A percentile compares a stretch with the other conserved stretches of the same genome.
These are phyloP conservation scores for Aspergillus brunneoviolaceus DNA, from an alignment of 2,329 filamentous ascomycete species.

Conservation along the genomic window DNA sequence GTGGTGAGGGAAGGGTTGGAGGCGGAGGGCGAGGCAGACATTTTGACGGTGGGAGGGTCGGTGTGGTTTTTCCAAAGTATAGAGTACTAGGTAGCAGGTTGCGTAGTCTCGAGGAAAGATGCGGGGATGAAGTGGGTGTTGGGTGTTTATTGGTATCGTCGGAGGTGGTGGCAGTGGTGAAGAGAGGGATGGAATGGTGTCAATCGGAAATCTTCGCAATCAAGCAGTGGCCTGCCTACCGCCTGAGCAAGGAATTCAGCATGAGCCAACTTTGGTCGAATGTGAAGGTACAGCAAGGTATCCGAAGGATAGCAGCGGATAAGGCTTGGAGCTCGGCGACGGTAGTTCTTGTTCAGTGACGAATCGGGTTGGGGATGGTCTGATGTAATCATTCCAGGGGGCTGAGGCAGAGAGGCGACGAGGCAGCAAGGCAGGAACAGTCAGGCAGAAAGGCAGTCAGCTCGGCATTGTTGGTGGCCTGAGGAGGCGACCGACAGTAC, in stretches of 20 bases:
- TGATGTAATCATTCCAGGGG: constrained; percentile 8
- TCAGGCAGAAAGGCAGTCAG: too few relatives aligned
- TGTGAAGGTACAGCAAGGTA: background rate
- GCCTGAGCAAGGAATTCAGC: constrained; percentile 23
- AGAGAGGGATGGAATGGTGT: constrained; percentile 12
- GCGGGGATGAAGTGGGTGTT: background rate
- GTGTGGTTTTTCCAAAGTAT: too few relatives aligned
- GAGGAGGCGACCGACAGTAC: background rate
- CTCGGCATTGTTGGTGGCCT: background rate
- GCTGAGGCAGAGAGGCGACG: background rate
- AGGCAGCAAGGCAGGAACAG: background rate
- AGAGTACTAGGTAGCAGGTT: background rate
- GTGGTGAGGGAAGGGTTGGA: constrained; percentile 38
- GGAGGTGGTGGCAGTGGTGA: background rate
- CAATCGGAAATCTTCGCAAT: constrained; percentile 7
- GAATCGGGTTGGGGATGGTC: background rate
- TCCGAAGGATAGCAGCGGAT: background rate
- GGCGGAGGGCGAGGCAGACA: constrained; percentile 30
- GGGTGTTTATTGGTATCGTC: background rate
- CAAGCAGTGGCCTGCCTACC: constrained; percentile 42
- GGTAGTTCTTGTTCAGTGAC: constrained; percentile 1
- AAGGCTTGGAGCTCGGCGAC: background rate
- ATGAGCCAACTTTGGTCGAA: constrained; percentile 15
- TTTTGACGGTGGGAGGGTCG: constrained; percentile 17
- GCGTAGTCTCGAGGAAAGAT: background rate